Percentiles rank a stretch among this genome's conserved stretches.
These are phyloP conservation scores for Tuber magnatum DNA, from an alignment of 495 filamentous ascomycete species.

Conservation along the genomic window DNA sequence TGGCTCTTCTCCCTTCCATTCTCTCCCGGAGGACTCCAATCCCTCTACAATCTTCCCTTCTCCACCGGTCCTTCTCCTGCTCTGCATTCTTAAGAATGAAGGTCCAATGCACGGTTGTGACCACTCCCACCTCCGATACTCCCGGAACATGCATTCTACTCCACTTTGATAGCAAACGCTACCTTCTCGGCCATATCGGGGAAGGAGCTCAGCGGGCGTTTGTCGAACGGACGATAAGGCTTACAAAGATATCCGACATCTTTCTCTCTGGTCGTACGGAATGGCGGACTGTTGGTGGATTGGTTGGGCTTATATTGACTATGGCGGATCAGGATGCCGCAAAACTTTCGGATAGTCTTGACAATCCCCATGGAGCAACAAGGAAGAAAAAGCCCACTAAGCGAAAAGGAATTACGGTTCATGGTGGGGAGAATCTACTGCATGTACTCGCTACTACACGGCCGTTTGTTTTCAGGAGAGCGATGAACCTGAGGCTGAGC, in stretches of 20 bases:
- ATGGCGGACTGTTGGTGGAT: constrained; percentile 70
- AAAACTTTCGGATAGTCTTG: constrained; percentile 40
- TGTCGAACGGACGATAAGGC: constrained; percentile 54
- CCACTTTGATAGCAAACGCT: constrained; percentile 70
- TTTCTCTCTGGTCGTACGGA: constrained; percentile 71
- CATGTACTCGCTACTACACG: constrained; percentile 76
- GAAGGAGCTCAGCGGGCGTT: constrained; percentile 81
- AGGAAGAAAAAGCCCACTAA: constrained; percentile 35
- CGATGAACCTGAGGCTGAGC: constrained; percentile 58
- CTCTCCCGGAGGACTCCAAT: constrained; percentile 19
- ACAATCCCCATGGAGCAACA: constrained; percentile 37
- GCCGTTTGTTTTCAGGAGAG: constrained; percentile 78
- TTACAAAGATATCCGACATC: constrained; percentile 60
- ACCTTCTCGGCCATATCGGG: constrained; percentile 74
- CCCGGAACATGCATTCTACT: constrained; percentile 69
- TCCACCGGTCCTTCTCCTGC: constrained; percentile 19
- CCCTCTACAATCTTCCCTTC: constrained; percentile 6
- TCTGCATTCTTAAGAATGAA: constrained; percentile 50
- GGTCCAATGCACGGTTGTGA: constrained; percentile 62
- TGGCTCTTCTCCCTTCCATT: constrained; percentile 26
- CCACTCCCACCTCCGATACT: constrained; percentile 83
- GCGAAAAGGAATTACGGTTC: constrained; percentile 53
- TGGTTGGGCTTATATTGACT: constrained; percentile 76
- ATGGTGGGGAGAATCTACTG: constrained; percentile 68
- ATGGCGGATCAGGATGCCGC: constrained; percentile 56